phyloP scores from a whole-genome alignment of 2,329 filamentous ascomycete species.

The Stemphylium lycopersici region DNA sequence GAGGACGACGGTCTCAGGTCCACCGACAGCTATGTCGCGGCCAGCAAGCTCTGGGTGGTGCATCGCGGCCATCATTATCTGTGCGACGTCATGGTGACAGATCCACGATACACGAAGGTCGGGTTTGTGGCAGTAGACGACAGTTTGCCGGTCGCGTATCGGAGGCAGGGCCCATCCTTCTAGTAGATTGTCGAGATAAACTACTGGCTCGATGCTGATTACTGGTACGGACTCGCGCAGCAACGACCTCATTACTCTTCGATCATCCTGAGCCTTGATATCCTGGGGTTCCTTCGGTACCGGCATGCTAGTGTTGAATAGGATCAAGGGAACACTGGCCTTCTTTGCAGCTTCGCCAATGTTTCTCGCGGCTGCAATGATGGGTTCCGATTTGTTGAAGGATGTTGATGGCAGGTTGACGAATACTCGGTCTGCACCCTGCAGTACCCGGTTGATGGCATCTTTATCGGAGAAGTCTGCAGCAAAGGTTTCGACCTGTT shows the following conservation, averaged over 20 bases:
- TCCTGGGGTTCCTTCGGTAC: slow-evolving; percentile 27
- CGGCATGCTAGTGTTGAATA: slow-evolving; percentile 43
- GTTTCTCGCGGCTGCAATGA: slow-evolving; percentile 26
- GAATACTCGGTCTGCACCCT: slow-evolving; percentile 29
- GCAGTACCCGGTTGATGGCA: slow-evolving; percentile 22
- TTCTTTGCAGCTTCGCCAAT: slow-evolving; percentile 30
- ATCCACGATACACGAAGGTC: slow-evolving; percentile 49
- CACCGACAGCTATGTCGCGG: slow-evolving; percentile 45
- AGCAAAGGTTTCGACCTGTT: slow-evolving; percentile 23
- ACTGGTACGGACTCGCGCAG: slow-evolving; percentile 42
- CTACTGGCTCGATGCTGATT: slow-evolving; percentile 48
- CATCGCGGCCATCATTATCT: slow-evolving; percentile 49
- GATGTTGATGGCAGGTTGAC: slow-evolving; percentile 40
- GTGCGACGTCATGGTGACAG: slow-evolving; percentile 49
- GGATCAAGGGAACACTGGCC: slow-evolving; percentile 21
- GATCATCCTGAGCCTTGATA: slow-evolving; percentile 40
- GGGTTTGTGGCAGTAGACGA: slow-evolving; percentile 51
- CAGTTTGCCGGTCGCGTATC: slow-evolving; percentile 42
- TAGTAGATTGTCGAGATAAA: slow-evolving; percentile 50
- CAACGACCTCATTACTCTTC: slow-evolving; percentile 38
- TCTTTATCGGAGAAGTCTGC: slow-evolving; percentile 30
- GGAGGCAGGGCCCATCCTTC: slow-evolving; percentile 50
- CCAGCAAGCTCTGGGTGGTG: slow-evolving; percentile 43
- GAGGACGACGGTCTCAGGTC: slow-evolving; percentile 45
- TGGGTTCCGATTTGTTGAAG: slow-evolving; percentile 34